phyloP scores from a whole-genome alignment of 768 basidiomycete genomes.

The Hydnum rufescens region DNA sequence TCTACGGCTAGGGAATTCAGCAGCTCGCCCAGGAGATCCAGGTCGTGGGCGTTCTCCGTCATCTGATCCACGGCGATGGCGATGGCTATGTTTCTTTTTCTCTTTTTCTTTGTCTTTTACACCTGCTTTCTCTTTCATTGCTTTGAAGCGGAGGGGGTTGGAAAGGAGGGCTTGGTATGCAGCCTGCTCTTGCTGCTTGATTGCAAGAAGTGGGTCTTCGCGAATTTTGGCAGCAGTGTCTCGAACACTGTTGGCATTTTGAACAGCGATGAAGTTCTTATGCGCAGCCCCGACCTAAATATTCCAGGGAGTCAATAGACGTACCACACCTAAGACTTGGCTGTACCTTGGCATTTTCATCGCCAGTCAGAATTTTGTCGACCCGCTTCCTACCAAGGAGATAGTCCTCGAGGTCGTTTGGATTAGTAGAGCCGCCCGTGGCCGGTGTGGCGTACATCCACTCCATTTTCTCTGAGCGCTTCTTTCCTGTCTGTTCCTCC shows the following conservation, averaged over 20 bases:
- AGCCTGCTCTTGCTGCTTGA: conserved; percentile 94
- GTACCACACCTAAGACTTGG: background rate
- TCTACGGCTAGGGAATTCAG: conserved; percentile 5
- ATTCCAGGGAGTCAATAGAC: background rate
- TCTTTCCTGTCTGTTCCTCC: conserved; percentile 89
- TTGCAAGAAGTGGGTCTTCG: conserved; percentile 91
- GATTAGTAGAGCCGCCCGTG: conserved; percentile 64
- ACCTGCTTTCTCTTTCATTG: conserved; percentile 66
- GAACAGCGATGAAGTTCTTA: conserved; percentile 85
- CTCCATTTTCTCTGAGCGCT: conserved; percentile 82
- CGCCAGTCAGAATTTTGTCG: conserved; percentile 81
- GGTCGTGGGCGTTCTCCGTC: conserved; percentile 17
- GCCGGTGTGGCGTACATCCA: conserved; percentile 99
- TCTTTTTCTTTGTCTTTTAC: conserved; percentile 47
- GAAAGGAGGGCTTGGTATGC: conserved; percentile 72
- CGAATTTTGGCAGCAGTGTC: conserved; percentile 88
- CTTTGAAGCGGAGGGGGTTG: conserved; percentile 66
- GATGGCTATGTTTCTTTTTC: conserved; percentile 33
- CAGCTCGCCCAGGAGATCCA: conserved; percentile 15
- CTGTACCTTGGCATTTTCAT: conserved; percentile 64
- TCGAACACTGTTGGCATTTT: conserved; percentile 78
- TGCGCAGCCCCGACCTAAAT: conserved; percentile 60
- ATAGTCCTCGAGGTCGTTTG: conserved; percentile 91
- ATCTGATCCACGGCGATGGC: conserved; percentile 7
- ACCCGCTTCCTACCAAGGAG: conserved; percentile 93